Conservation (phyloP, 306 rosid species). For the Glycine latifolia region DNA sequence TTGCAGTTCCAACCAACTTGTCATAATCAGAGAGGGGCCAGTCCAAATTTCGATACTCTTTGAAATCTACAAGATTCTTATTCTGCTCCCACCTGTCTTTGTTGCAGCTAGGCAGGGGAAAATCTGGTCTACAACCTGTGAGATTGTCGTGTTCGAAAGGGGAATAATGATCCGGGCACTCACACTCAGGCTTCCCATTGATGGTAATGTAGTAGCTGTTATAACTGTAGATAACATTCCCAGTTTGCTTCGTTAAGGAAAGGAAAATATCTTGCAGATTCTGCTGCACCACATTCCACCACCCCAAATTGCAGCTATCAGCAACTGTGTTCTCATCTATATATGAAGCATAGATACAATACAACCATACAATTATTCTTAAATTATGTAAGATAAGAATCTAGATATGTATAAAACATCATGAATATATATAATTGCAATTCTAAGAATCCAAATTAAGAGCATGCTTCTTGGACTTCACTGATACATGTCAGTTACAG, state of each 20-base stretch:
- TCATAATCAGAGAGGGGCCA: conserved; percentile 43
- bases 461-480: neutral
- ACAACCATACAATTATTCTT: neutral
- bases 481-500: too few relatives aligned
- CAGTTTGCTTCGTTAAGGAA: neutral
- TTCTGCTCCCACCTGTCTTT: conserved; percentile 32
- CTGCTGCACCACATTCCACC: conserved; percentile 7
- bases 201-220: conserved; percentile 12
- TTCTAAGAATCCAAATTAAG: neutral
- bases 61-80: conserved; percentile 1
- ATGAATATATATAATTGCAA: neutral
- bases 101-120: conserved; percentile 37
- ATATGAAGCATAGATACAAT: neutral
- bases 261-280: conserved; percentile 47
- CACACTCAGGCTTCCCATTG: conserved; percentile 18
- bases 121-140: conserved; percentile 49
- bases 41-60: neutral
- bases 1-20: neutral
- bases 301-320: neutral
- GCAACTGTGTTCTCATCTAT: neutral
- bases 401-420: neutral
- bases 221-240: conserved; percentile 7
- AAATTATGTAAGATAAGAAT: neutral
- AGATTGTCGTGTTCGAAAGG: conserved; percentile 22
- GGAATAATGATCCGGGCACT: conserved; percentile 44